Evolutionary conservation across 257 asterid species (phyloP), one percentile per base, ranked within the genome.

Genomic region (Rehmannia glutinosa): DNA sequence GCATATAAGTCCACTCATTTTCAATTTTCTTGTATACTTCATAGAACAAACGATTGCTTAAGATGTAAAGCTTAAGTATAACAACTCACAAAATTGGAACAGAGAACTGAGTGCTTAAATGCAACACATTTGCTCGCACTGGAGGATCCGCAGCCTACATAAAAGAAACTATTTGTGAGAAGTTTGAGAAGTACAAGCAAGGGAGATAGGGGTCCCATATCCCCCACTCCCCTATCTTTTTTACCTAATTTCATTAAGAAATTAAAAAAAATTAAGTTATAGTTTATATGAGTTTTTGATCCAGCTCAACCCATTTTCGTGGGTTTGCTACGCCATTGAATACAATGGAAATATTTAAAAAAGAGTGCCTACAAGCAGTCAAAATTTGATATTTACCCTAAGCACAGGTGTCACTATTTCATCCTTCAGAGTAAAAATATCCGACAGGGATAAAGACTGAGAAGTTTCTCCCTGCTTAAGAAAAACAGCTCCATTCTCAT

Each of bases 381-480:
- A 16, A 36, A 11, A 36, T 53, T 58, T 17, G 24, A 25, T 42
- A 70, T 8, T 72, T 67, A 94, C 97, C 93, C 69, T 83, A 57
- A 86, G 95, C 30, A 87, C 80, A 15, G 97, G 97, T 8, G 75
- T 77, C 55, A 91, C 83, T 52, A 10, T 75, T 66, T 87, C 99
- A 73, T 86, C 82, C 70, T 87, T 74, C 39, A 86, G 64, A 17
- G 79, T 76, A 69, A 91, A 94, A 73, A 91, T 87, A 76, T 94
- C 95, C 4, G 99, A 85, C 7, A 94, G 77, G 11, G 96, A 81
- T 52, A 91, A 65, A 3, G 95, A 91, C 82, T 94, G 99, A 54
- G 99, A 91, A 70, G 97, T 91, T 80, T 91, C 82, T 47, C 98
- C 99, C 47, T 82, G 87, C 55, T 78, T 82, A 56, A 94, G 86